phyloP scores from a whole-genome alignment of 495 filamentous ascomycete species.

The Penicillium simplicissimum region DNA sequence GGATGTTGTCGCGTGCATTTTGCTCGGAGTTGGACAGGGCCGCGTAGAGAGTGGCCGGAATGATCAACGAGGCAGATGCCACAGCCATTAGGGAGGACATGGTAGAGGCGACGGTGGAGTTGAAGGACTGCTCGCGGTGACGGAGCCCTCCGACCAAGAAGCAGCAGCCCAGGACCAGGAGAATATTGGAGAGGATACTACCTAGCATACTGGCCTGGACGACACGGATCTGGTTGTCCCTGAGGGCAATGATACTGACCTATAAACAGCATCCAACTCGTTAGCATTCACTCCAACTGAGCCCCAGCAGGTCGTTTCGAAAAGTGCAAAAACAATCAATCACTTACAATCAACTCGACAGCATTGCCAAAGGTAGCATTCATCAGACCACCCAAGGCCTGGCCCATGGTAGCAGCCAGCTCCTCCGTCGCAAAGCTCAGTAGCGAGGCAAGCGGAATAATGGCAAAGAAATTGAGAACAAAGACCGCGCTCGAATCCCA shows the following conservation, averaged over 20 bases:
- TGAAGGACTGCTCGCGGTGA: constrained; percentile 72
- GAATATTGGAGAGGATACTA: constrained; percentile 92
- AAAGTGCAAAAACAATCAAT: constrained; percentile 10
- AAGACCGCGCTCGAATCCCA: constrained; percentile 82
- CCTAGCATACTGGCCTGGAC: constrained; percentile 98
- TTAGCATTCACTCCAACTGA: constrained; percentile 13
- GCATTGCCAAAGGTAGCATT: constrained; percentile 98
- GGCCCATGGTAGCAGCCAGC: constrained; percentile 76
- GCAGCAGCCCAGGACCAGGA: constrained; percentile 94
- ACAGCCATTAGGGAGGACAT: constrained; percentile 97
- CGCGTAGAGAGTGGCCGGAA: constrained; percentile 80
- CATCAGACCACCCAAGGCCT: constrained; percentile 87
- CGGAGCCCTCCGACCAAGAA: constrained; percentile 85
- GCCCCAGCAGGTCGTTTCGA: background rate
- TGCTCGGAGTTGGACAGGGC: constrained; percentile 41
- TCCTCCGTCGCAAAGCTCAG: constrained; percentile 97
- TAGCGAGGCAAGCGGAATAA: constrained; percentile 88
- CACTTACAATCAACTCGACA: constrained; percentile 90
- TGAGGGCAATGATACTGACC: constrained; percentile 93
- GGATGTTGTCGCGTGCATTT: constrained; percentile 54
- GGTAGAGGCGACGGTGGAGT: constrained; percentile 84
- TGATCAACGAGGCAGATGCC: constrained; percentile 86
- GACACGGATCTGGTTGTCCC: constrained; percentile 83
- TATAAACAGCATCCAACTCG: constrained; percentile 35
- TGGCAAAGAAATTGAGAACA: constrained; percentile 90